Percentiles rank a stretch among this genome's conserved stretches.
Conservation (phyloP, 2,329 filamentous ascomycete species). For the Colletotrichum lupini region DNA sequence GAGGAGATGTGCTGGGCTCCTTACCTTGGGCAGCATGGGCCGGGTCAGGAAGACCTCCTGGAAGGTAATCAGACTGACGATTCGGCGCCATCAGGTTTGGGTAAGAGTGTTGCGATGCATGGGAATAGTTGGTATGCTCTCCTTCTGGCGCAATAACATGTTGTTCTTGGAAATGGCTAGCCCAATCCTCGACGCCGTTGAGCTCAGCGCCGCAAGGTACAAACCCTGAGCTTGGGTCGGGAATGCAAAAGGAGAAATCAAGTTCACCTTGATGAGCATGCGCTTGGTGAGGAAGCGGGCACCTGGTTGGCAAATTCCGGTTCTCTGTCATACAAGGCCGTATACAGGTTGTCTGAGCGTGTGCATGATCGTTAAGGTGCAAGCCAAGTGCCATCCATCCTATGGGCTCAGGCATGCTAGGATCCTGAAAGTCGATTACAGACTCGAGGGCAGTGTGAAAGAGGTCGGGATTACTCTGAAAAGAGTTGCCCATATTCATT, state of each 20-base stretch:
- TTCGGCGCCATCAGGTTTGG: conserved; percentile 2
- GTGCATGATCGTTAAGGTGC: conserved; percentile 44
- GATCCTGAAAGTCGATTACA: neutral
- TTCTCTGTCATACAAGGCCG: conserved; percentile 39
- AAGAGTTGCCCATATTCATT: neutral
- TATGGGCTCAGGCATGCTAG: neutral
- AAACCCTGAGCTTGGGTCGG: neutral
- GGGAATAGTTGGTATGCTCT: neutral
- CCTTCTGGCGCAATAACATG: neutral
- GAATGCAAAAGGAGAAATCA: neutral
- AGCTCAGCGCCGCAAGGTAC: conserved; percentile 2
- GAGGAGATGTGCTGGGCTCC: neutral
- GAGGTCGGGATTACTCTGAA: neutral
- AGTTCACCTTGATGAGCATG: conserved; percentile 29
- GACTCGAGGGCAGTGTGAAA: neutral
- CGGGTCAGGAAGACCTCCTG: neutral
- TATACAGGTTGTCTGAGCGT: conserved; percentile 30
- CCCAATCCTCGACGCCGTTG: neutral
- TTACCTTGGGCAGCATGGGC: neutral
- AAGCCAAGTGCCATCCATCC: conserved; percentile 30
- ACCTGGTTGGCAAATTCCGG: conserved; percentile 26
- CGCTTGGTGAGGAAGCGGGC: conserved; percentile 37
- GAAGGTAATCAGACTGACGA: neutral
- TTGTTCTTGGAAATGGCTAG: conserved; percentile 13
- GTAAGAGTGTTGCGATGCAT: neutral